Evolutionary conservation across 139 green algal species (phyloP), one percentile per base, ranked within the genome.

Genomic region (Diplosphaera chodatii): DNA sequence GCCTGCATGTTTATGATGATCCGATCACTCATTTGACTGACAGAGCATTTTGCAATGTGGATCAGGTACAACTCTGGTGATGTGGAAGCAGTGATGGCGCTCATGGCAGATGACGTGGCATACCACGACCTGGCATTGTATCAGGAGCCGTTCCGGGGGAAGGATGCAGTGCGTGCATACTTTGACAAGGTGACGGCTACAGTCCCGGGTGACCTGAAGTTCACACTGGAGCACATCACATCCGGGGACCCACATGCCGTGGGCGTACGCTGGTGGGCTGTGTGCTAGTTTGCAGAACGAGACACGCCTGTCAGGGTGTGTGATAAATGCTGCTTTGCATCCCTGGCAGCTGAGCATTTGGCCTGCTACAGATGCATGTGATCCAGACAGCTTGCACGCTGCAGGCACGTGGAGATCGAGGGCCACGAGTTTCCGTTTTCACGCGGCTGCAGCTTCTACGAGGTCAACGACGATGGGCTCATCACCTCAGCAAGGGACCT

Each of bases 401-500:
- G 75, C 82, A 93, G 88, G 88, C 90, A 96, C 65, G 81, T 90
- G 10, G 88, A 96, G 73, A 73, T 88, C 32, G 74, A 84, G 15
- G 78, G 84, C 1, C 77, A 83, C 27, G 68, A 86, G 41, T 90
- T 96, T 68, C 91, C 91, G 30, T 96, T 95, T 77, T 90, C 82
- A 0, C 77, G 91, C 0, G 91, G 91, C 15, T 82, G 75, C 69
- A 85, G 68, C 40, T 95, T 94, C 79, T 92, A 92, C 32, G 67
- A 82, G 27, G 55, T 91, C 2, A 84, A 91, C 64, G 66, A 77
- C 1, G 16, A 80, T 32, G 87, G 90, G 21, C 74, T 88, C 71
- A 94, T 96, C 55, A 28, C 66, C 0, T 82, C 73, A 67, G 85
- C 74, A 0, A 70, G 85, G 22, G 91, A 96, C 77, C 77, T 93